Conservation (phyloP, 2,329 filamentous ascomycete species). For the Talaromyces funiculosus region DNA sequence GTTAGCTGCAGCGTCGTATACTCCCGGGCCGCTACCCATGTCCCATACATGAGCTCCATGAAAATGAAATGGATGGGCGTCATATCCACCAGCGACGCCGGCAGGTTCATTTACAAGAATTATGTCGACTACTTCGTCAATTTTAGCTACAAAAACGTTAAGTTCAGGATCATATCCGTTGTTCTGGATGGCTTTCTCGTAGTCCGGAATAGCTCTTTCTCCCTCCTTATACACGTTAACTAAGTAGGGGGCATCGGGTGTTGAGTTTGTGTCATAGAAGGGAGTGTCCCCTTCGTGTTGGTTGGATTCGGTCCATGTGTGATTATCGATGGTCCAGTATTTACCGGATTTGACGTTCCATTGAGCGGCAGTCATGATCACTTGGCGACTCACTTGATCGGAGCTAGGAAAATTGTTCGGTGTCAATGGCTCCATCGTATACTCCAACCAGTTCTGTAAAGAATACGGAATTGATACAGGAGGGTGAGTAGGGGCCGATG, state of each 20-base stretch:
- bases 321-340: slow-evolving; percentile 35
- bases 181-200: slow-evolving; percentile 30
- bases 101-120: slow-evolving; percentile 36
- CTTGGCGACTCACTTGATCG: slow-evolving; percentile 16
- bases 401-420: slow-evolving; percentile 31
- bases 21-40: slow-evolving; percentile 42
- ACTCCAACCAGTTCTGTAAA: slow-evolving; percentile 15
- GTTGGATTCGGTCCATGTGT: slow-evolving; percentile 42
- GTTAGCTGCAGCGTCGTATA: slow-evolving; percentile 40
- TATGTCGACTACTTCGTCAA: slow-evolving; percentile 45
- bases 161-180: slow-evolving; percentile 40
- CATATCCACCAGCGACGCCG: slow-evolving; percentile 23
- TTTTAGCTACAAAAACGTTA: slow-evolving; percentile 37
- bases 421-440: background rate
- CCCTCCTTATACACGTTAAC: slow-evolving; percentile 42
- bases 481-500: slow-evolving; percentile 10
- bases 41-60: slow-evolving; percentile 46
- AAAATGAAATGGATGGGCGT: slow-evolving; percentile 43
- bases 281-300: slow-evolving; percentile 11
- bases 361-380: background rate
- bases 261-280: background rate
- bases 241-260: slow-evolving; percentile 39
- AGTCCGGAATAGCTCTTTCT: slow-evolving; percentile 36
- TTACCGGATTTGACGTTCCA: slow-evolving; percentile 22
- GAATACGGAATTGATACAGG: slow-evolving; percentile 17